Conservation (phyloP, 192 early-diverging fungal species). For the Coemansia pectinata region DNA sequence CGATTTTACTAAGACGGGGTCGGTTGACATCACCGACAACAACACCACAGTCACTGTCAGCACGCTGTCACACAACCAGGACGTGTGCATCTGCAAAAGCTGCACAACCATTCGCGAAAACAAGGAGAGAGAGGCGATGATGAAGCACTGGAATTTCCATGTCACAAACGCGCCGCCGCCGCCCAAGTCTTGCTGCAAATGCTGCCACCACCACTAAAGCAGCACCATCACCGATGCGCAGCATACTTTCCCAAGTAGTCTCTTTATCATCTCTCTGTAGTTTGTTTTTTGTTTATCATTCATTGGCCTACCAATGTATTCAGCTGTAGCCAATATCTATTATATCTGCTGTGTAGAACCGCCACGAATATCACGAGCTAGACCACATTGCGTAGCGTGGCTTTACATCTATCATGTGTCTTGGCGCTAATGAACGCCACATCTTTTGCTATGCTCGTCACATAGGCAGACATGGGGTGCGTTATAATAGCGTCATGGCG, state of each 20-base stretch:
- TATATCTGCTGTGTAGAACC: background rate
- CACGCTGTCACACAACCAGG: constrained; percentile 40
- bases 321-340: background rate
- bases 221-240: constrained; percentile 12
- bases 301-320: background rate
- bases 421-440: background rate
- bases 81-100: constrained; percentile 43
- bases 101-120: constrained; percentile 31
- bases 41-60: constrained; percentile 42
- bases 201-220: constrained; percentile 43
- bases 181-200: constrained; percentile 18
- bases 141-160: constrained; percentile 27
- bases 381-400: background rate
- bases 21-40: constrained; percentile 46
- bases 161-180: constrained; percentile 36
- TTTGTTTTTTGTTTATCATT: constrained; percentile 1
- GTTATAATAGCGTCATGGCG: background rate
- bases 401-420: background rate
- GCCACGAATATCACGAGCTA: background rate
- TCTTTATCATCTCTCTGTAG: constrained; percentile 16
- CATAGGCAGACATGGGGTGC: background rate
- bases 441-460: background rate
- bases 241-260: background rate
- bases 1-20: constrained; percentile 41
- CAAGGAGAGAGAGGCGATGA: constrained; percentile 29